Evolutionary conservation across 495 filamentous ascomycete species (phyloP).

Genomic region (Hypoxylon perforatum): DNA sequence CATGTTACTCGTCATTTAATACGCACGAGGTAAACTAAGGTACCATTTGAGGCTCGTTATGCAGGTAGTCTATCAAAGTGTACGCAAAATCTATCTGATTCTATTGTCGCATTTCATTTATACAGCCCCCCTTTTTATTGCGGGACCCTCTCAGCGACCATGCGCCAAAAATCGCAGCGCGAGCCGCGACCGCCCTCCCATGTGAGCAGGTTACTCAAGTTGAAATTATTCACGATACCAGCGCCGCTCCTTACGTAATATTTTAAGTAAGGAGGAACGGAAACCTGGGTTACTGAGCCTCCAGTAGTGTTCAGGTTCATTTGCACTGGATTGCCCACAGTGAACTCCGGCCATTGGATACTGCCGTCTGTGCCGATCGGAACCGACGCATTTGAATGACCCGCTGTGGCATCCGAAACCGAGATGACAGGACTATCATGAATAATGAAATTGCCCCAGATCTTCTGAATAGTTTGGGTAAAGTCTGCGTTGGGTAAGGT

Average conservation of each 20-base stretch:
- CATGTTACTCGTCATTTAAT: too few species aligned
- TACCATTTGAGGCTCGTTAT: too few species aligned
- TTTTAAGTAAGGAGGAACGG: conserved; percentile 39
- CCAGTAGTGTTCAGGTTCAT: conserved; percentile 68
- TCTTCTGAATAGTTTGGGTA: conserved; percentile 47
- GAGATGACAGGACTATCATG: conserved; percentile 58
- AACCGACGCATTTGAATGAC: conserved; percentile 46
- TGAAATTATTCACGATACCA: conserved; percentile 61
- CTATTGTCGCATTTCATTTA: too few species aligned
- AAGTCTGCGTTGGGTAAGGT: conserved; percentile 44
- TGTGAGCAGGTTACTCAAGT: conserved; percentile 56
- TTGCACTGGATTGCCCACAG: conserved; percentile 45
- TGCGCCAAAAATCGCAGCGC: conserved; percentile 66
- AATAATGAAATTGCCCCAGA: conserved; percentile 68
- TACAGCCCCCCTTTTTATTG: conserved; percentile 8
- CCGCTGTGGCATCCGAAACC: conserved; percentile 58
- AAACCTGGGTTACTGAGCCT: conserved; percentile 47
- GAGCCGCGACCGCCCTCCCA: conserved; percentile 70
- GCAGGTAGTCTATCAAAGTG: background rate
- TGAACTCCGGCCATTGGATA: conserved; percentile 53
- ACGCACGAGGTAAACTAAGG: too few species aligned
- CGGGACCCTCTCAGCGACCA: conserved; percentile 31
- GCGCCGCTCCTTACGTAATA: conserved; percentile 49
- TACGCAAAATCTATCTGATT: background rate
- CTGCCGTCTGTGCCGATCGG: conserved; percentile 36